A percentile compares a stretch with the other conserved stretches of the same genome.
Conservation (phyloP, 495 filamentous ascomycete species). For the Xylaria sp. region DNA sequence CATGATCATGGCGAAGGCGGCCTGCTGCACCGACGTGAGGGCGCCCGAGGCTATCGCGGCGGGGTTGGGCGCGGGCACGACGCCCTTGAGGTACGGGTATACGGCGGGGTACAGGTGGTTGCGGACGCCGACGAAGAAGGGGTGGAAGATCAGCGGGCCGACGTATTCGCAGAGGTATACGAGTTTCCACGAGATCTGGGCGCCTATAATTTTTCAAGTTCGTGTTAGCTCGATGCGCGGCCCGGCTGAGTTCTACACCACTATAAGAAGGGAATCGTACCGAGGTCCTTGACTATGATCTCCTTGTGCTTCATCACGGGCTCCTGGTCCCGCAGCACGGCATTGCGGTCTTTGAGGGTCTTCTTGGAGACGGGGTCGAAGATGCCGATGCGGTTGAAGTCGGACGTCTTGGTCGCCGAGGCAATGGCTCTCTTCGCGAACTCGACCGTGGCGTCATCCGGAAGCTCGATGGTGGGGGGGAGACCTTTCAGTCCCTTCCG, state of each 20-base stretch:
- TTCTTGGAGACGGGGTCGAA: slow-evolving; percentile 73
- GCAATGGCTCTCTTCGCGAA: slow-evolving; percentile 61
- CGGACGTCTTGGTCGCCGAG: slow-evolving; percentile 49
- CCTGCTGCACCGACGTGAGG: slow-evolving; percentile 70
- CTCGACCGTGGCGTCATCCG: slow-evolving; percentile 65
- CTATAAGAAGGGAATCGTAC: slow-evolving; percentile 59
- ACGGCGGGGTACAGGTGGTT: slow-evolving; percentile 73
- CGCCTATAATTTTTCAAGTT: slow-evolving; percentile 60
- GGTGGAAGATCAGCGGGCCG: slow-evolving; percentile 92
- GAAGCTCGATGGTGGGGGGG: slow-evolving; percentile 69
- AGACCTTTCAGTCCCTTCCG: slow-evolving; percentile 71
- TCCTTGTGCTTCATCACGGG: slow-evolving; percentile 72
- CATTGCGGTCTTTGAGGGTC: slow-evolving; percentile 63
- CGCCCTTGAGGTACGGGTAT: slow-evolving; percentile 50
- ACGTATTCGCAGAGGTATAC: slow-evolving; percentile 96
- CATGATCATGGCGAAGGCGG: slow-evolving; percentile 73
- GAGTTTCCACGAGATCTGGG: slow-evolving; percentile 90
- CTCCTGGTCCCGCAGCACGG: slow-evolving; percentile 62
- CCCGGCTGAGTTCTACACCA: not conserved
- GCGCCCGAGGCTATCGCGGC: slow-evolving; percentile 29
- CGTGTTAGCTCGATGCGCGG: slow-evolving; percentile 20
- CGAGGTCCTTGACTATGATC: slow-evolving; percentile 91
- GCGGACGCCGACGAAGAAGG: slow-evolving; percentile 71
- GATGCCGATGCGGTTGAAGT: slow-evolving; percentile 71
- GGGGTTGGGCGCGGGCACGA: slow-evolving; percentile 43